Evolutionary conservation across 2,329 filamentous ascomycete genomes (phyloP).

Genomic region (Diaporthe sp.): DNA sequence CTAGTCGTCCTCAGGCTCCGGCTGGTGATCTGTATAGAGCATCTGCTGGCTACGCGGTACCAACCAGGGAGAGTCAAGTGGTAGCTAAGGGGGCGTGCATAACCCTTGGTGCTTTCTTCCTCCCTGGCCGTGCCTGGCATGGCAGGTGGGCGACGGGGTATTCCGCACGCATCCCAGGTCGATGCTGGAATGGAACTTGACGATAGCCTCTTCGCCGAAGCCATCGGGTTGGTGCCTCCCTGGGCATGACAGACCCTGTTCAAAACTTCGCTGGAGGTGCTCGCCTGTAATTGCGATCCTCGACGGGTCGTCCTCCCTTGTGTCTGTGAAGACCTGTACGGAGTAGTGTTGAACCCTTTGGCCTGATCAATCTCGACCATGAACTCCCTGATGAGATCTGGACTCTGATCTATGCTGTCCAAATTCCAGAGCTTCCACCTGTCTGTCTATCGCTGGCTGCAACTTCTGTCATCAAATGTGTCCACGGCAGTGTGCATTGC

Average conservation of each 20-base stretch:
- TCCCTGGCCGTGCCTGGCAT: not conserved
- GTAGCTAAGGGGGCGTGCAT: not conserved
- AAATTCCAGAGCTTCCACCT: not conserved
- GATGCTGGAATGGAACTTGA: conserved; percentile 15
- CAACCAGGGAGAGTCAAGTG: conserved; percentile 3
- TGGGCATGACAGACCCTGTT: not conserved
- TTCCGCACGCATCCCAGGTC: conserved; percentile 1
- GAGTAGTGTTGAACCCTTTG: not conserved
- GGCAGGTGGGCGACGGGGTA: not conserved
- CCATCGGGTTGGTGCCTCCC: not conserved
- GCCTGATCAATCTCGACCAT: not conserved
- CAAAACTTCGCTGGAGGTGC: not conserved
- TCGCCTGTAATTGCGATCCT: conserved; percentile 9
- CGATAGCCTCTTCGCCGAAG: not conserved
- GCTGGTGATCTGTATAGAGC: not conserved
- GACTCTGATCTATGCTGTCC: not conserved
- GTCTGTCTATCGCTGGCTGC: not conserved
- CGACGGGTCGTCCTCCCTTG: not conserved
- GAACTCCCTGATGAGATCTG: conserved; percentile 3
- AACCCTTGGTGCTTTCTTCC: not conserved
- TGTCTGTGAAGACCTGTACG: not conserved
- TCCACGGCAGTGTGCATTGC: not conserved
- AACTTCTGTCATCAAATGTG: not conserved
- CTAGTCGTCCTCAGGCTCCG: not conserved
- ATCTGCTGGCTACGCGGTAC: not conserved